Conservation (phyloP, 208 protist species). For the Trypanosoma platydactyli region DNA sequence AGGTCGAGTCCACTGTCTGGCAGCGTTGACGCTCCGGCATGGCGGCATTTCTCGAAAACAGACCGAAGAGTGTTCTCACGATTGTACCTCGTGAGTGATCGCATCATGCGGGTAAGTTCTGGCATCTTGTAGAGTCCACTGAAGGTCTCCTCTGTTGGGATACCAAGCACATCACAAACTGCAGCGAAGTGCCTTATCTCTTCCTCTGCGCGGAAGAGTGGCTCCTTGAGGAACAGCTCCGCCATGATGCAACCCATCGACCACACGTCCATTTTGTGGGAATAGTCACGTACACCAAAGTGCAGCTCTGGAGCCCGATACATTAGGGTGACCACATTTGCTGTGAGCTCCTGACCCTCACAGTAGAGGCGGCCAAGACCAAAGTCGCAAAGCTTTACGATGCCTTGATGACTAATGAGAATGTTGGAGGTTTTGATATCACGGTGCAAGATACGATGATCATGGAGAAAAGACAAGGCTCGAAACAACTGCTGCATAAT, state of each 20-base stretch:
- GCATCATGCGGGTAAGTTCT: conserved; percentile 48
- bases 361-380: conserved; percentile 83
- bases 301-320: conserved; percentile 95
- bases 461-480: conserved; percentile 79
- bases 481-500: conserved; percentile 74
- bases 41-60: conserved; percentile 38
- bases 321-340: conserved; percentile 94
- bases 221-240: conserved; percentile 97
- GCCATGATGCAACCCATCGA: conserved; percentile 97
- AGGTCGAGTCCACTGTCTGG: conserved; percentile 70
- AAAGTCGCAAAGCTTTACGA: conserved; percentile 90
- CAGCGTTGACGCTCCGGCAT: conserved; percentile 21
- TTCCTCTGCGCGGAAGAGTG: conserved; percentile 93
- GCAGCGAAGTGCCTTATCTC: conserved; percentile 88
- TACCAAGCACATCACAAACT: conserved; percentile 93
- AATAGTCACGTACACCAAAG: conserved; percentile 84
- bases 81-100: conserved; percentile 56
- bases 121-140: conserved; percentile 74
- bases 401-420: conserved; percentile 59
- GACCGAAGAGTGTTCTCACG: conserved; percentile 43
- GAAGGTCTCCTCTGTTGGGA: conserved; percentile 89
- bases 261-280: conserved; percentile 95
- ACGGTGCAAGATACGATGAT: conserved; percentile 80
- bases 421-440: conserved; percentile 91
- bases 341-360: conserved; percentile 77